These are phyloP conservation scores for Tulasnella sp. DNA, from an alignment of 768 basidiomycete species.

Conservation along the genomic window DNA sequence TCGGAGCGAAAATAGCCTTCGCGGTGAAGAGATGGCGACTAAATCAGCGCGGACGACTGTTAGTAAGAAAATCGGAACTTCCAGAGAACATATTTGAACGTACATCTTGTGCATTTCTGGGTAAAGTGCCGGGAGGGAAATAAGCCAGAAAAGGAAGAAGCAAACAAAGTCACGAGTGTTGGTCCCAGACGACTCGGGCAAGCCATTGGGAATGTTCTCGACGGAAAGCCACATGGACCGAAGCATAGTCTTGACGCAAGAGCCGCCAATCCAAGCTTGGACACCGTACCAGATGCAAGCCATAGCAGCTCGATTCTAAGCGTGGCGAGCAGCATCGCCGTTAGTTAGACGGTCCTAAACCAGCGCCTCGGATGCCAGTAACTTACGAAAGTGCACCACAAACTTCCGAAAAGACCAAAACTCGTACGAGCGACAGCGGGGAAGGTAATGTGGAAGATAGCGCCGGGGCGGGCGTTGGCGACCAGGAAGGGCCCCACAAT, in stretches of 20 bases:
- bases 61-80: background rate
- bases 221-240: constrained; percentile 72
- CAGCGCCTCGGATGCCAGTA: background rate
- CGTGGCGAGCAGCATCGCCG: background rate
- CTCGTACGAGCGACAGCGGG: constrained; percentile 60
- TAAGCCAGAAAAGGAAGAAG: constrained; percentile 85
- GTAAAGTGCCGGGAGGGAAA: constrained; percentile 75
- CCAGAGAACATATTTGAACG: constrained; percentile 30
- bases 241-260: constrained; percentile 69
- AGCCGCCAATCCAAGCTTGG: constrained; percentile 77
- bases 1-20: constrained; percentile 69
- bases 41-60: background rate
- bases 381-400: constrained; percentile 66
- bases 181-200: constrained; percentile 70
- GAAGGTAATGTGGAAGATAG: constrained; percentile 64
- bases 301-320: constrained; percentile 59
- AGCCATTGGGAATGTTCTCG: constrained; percentile 58
- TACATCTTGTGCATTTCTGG: constrained; percentile 79
- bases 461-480: constrained; percentile 72
- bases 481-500: constrained; percentile 67
- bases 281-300: constrained; percentile 77
- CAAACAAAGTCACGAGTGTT: constrained; percentile 70
- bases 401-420: constrained; percentile 71
- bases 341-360: background rate
- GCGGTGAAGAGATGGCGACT: constrained; percentile 70